Conservation (phyloP, 192 early-diverging fungal genomes). For the Backusella tuberculispora region DNA sequence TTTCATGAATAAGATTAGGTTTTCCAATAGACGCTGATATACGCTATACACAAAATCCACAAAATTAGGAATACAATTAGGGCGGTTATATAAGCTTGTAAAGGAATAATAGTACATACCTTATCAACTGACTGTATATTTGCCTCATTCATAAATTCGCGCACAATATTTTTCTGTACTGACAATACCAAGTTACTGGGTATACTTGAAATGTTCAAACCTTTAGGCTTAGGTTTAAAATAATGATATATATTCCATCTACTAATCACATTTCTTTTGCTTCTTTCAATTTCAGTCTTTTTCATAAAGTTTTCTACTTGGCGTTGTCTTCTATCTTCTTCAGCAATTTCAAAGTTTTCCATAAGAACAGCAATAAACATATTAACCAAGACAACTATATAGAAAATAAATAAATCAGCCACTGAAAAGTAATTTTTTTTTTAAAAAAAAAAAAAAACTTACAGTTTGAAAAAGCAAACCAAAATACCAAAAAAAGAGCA, state of each 20-base stretch:
- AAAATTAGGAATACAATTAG: background rate
- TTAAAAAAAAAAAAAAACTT: slow-evolving; percentile 27
- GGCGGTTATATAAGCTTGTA: background rate
- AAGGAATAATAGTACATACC: background rate
- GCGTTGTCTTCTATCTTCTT: slow-evolving; percentile 55
- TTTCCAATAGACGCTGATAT: background rate
- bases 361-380: slow-evolving; percentile 70
- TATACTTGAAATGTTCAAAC: slow-evolving; percentile 45
- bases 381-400: slow-evolving; percentile 60
- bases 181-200: slow-evolving; percentile 46
- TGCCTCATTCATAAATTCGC: slow-evolving; percentile 44
- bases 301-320: slow-evolving; percentile 52
- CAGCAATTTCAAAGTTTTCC: slow-evolving; percentile 66
- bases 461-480: slow-evolving; percentile 64
- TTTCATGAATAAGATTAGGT: background rate
- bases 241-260: slow-evolving; percentile 56
- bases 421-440: background rate
- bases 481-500: slow-evolving; percentile 54
- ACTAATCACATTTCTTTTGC: slow-evolving; percentile 47
- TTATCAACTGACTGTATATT: background rate
- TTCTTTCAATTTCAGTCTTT: slow-evolving; percentile 36
- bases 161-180: slow-evolving; percentile 54
- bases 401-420: background rate
- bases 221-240: slow-evolving; percentile 54
- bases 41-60: background rate